phyloP scores from a whole-genome alignment of 805 yeast genomes.

The Zygoascus bituminiphila region DNA sequence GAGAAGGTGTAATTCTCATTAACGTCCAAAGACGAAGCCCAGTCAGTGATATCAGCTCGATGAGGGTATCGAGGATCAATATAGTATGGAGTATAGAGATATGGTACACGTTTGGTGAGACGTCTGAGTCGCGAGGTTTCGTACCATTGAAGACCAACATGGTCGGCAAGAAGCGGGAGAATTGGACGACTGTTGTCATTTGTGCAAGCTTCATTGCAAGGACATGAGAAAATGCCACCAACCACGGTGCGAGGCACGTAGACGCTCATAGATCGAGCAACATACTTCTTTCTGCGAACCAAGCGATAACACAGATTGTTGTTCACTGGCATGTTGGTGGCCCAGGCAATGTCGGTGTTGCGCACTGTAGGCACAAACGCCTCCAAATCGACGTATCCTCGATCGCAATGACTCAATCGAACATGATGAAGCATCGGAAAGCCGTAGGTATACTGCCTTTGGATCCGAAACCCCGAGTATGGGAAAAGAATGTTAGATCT shows the following conservation, averaged over 20 bases:
- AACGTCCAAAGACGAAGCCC: slow-evolving; percentile 42
- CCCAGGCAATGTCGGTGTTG: slow-evolving; percentile 42
- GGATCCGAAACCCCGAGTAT: slow-evolving; percentile 50
- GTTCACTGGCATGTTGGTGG: slow-evolving; percentile 17
- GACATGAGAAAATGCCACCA: slow-evolving; percentile 55
- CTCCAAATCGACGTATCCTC: slow-evolving; percentile 42
- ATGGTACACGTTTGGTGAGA: slow-evolving; percentile 46
- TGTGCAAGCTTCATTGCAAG: slow-evolving; percentile 22
- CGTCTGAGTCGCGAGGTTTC: slow-evolving; percentile 15
- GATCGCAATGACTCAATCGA: slow-evolving; percentile 42
- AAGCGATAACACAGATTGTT: slow-evolving; percentile 41
- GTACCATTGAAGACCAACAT: slow-evolving; percentile 41
- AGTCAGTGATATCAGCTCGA: slow-evolving; percentile 25
- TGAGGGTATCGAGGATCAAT: slow-evolving; percentile 20
- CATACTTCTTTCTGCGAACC: slow-evolving; percentile 52
- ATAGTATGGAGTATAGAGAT: slow-evolving; percentile 43
- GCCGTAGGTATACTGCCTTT: slow-evolving; percentile 40
- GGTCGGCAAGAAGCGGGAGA: slow-evolving; percentile 53
- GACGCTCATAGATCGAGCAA: slow-evolving; percentile 35
- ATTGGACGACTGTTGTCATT: slow-evolving; percentile 35
- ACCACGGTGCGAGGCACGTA: slow-evolving; percentile 52
- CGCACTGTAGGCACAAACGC: slow-evolving; percentile 30
- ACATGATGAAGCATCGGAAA: slow-evolving; percentile 38
- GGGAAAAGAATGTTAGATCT: slow-evolving; percentile 26
- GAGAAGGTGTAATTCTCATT: slow-evolving; percentile 43